Evolutionary conservation across 495 filamentous ascomycete genomes (phyloP).

Genomic region (Lindgomyces ingoldianus): DNA sequence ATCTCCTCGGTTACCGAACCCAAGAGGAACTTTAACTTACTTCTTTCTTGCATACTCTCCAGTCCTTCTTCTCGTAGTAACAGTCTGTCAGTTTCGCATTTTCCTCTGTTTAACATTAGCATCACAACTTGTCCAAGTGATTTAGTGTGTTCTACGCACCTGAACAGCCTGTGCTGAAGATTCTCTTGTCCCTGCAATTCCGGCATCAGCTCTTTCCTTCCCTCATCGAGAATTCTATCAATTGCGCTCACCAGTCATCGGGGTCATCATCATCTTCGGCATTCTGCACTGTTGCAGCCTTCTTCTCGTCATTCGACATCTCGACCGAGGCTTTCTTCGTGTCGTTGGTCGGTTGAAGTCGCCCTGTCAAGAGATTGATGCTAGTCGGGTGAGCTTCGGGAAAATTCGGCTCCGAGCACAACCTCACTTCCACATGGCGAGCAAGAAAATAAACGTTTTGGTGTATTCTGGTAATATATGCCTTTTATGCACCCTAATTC

Average conservation of each 20-base stretch:
- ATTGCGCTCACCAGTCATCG: slow-evolving; percentile 78
- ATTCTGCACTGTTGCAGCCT: slow-evolving; percentile 45
- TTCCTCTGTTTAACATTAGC: slow-evolving; percentile 59
- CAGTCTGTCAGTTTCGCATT: slow-evolving; percentile 92
- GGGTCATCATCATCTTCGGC: slow-evolving; percentile 78
- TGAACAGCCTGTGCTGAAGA: slow-evolving; percentile 93
- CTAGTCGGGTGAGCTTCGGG: slow-evolving; percentile 27
- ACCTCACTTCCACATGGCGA: slow-evolving; percentile 51
- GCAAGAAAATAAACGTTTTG: slow-evolving; percentile 76
- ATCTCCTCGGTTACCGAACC: slow-evolving; percentile 21
- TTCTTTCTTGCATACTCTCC: slow-evolving; percentile 85
- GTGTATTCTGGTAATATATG: slow-evolving; percentile 72
- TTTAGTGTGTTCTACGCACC: slow-evolving; percentile 53
- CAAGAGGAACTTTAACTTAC: slow-evolving; percentile 54
- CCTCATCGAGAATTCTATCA: slow-evolving; percentile 5
- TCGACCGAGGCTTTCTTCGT: neutral
- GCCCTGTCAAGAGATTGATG: neutral
- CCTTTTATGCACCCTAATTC: neutral
- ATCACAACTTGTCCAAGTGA: neutral
- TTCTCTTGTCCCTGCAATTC: slow-evolving; percentile 80
- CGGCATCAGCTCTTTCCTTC: slow-evolving; percentile 32
- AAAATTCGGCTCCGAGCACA: slow-evolving; percentile 14
- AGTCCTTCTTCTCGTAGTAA: slow-evolving; percentile 95
- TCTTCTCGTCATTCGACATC: slow-evolving; percentile 56
- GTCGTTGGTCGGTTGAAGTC: neutral